Evolutionary conservation across 345 rosid genomes (phyloP).

Genomic region (Salix viminalis): DNA sequence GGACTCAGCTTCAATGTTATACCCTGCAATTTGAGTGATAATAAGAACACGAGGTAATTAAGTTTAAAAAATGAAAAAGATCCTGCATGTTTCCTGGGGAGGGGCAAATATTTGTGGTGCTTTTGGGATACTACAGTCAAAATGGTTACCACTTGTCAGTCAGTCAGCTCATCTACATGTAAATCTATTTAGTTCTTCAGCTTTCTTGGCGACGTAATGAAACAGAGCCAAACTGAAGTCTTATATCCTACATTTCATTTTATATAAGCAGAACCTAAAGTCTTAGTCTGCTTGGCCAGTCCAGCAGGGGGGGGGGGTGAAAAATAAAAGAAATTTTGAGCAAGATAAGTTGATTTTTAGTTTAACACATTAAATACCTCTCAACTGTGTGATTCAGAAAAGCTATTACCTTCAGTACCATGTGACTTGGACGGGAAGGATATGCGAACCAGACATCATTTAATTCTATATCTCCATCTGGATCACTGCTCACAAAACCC

Average conservation of each 20-base stretch:
- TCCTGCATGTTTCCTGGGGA: background rate
- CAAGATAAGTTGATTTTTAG: background rate
- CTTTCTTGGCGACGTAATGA: background rate
- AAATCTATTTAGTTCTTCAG: background rate
- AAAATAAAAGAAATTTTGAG: background rate
- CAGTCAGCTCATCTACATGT: too few relatives aligned
- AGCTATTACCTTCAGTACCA: conserved; percentile 75
- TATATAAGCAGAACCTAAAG: background rate
- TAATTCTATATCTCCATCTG: conserved; percentile 81
- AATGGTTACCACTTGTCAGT: background rate
- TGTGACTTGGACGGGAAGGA: conserved; percentile 93
- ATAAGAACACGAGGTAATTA: background rate
- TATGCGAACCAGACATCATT: conserved; percentile 97
- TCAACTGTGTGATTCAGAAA: background rate
- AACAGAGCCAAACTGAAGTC: background rate
- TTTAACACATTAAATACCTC: background rate
- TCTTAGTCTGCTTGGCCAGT: background rate
- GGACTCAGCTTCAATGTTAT: conserved; percentile 73
- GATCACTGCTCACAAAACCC: conserved; percentile 45
- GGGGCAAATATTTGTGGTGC: background rate
- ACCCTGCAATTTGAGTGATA: conserved; percentile 48
- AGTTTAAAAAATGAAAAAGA: background rate
- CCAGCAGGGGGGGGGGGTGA: too few relatives aligned
- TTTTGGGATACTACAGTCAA: background rate
- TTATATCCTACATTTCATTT: background rate